Evolutionary conservation across 2,329 filamentous ascomycete species (phyloP).

Genomic region (Raffaelea deltoideospora): DNA sequence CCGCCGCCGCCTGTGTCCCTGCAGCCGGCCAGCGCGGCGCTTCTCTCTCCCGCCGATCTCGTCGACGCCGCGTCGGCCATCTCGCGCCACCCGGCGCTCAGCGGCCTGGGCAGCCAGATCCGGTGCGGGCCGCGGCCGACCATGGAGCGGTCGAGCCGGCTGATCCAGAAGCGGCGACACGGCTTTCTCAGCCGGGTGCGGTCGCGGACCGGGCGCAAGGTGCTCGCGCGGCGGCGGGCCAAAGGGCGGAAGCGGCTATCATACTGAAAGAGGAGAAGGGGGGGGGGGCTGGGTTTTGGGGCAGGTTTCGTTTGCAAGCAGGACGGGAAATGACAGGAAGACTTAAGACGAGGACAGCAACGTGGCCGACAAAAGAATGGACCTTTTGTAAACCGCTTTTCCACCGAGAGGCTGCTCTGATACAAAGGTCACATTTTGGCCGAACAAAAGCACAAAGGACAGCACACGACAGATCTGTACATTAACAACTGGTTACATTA

Average conservation of each 20-base stretch:
- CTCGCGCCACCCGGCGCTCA: constrained; percentile 37
- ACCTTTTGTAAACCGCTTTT: too few species aligned
- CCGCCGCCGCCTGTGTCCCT: not conserved
- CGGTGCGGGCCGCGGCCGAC: constrained; percentile 44
- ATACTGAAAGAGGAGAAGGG: too few species aligned
- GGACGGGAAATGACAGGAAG: too few species aligned
- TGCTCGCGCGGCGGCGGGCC: constrained; percentile 31
- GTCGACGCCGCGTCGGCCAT: constrained; percentile 22
- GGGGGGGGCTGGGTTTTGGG: too few species aligned
- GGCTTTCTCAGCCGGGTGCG: constrained; percentile 38
- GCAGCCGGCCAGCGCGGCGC: not conserved
- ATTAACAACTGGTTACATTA: too few species aligned
- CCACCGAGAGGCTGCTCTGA: too few species aligned
- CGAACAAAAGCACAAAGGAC: too few species aligned
- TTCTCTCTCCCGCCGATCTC: not conserved
- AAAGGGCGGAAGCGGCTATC: constrained; percentile 35
- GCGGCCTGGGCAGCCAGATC: constrained; percentile 27
- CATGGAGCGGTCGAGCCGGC: constrained; percentile 36
- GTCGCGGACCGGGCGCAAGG: constrained; percentile 36
- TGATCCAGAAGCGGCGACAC: constrained; percentile 43
- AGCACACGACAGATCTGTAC: too few species aligned
- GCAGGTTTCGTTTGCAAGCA: too few species aligned
- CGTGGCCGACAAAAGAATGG: too few species aligned
- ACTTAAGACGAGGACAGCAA: too few species aligned
- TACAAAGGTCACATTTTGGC: too few species aligned